Base-by-base conservation (phyloP, 306 rosid species). In the Cucumis hystrix region DNA sequence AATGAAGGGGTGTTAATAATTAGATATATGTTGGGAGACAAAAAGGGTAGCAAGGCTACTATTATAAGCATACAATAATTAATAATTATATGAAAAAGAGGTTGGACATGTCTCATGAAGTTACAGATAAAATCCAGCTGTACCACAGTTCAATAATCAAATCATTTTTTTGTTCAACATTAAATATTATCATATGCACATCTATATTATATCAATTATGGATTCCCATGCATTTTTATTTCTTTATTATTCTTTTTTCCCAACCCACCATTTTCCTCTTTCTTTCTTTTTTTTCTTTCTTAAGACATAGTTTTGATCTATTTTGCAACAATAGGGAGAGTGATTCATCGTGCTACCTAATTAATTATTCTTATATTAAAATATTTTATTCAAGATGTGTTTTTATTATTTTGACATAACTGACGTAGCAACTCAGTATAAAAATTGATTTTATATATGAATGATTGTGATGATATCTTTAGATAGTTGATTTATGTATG, bases 91-190 rank as follows among this genome's bases (percentile, higher is more conserved):
- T 37, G 41, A 37, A 37, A 66, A 39, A 30, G 52, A 66, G 71
- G 47, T 64, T 64, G 70, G 56, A 64, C 67, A 28, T 61, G 67
- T 12, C 28, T 62, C 52, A 66, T 39, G 51, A 66, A 66, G 6
- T 66, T 66, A 39, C 73, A 66, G 73, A 39, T 39, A 66, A 66
- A 66, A 39, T 39, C 73, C 73, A 66, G 73, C 73, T 66, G 73
- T 66, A 18, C 7, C 73, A 66, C 52, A 39, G 73, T 66, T 66
- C 16, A 39, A 66, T 4, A 18, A 16, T 64, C 37, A 7, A 35
- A 35, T 64, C 49, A 3, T 23, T 23, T 23, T 35, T 65, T 1
- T 65, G 28, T 9, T 16, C 67, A 25, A 17, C 49, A 37, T 18
- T 66, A 66, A 66, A 66, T 66, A 66, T 66, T 10, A 39, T 66